Conservation (phyloP, 306 rosid genomes). For the Rosa chinensis region DNA sequence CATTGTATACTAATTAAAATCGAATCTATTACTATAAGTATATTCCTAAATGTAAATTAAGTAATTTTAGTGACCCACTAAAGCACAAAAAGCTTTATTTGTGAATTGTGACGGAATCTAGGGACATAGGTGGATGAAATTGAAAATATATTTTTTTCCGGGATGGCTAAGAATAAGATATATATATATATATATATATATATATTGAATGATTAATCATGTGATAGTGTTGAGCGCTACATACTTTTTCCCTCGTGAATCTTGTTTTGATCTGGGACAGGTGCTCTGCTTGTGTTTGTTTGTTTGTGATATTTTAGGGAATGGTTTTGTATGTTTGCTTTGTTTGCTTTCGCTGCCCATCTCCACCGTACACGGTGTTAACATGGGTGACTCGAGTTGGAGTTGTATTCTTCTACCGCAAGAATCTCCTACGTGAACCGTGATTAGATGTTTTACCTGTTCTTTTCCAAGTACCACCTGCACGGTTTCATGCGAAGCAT, state of each 20-base stretch:
- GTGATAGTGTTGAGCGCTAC: not conserved
- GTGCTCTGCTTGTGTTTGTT: constrained; percentile 14
- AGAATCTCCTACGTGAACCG: not conserved
- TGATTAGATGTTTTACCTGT: not conserved
- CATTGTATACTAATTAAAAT: not conserved
- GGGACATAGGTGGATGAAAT: not conserved
- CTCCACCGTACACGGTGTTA: not conserved
- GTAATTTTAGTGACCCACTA: not conserved
- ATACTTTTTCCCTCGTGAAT: constrained; percentile 14
- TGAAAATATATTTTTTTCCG: not conserved
- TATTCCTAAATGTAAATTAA: not conserved
- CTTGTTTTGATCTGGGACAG: not conserved
- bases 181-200: not conserved
- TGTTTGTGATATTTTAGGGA: not conserved
- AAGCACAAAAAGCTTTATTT: not conserved
- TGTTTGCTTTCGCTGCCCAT: not conserved
- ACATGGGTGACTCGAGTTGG: constrained; percentile 10
- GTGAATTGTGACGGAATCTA: constrained; percentile 9
- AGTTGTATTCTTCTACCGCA: constrained; percentile 5
- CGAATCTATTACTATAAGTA: not conserved
- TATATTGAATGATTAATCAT: not conserved
- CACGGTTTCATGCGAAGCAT: not conserved
- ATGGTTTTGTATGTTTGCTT: not conserved
- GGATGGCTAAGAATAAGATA: not conserved
- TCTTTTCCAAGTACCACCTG: not conserved